phyloP scores from a whole-genome alignment of 208 protist species.

The Wallacemonas sp. region DNA sequence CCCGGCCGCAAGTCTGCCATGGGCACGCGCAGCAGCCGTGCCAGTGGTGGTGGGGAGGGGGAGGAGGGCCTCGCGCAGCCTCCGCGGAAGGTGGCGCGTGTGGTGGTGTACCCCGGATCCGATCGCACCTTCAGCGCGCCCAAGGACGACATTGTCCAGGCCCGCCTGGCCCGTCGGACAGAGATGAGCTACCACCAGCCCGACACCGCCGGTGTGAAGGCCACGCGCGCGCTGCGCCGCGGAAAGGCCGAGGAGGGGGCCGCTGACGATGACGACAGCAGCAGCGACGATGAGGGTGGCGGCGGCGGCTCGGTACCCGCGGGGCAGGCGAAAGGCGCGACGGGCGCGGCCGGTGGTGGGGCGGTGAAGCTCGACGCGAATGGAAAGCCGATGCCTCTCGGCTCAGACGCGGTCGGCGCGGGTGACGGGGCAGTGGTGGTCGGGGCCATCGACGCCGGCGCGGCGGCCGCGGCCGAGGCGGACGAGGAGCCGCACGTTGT shows the following conservation, averaged over 20 bases:
- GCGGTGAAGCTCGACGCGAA: constrained; percentile 23
- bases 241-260: constrained; percentile 19
- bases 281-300: constrained; percentile 20
- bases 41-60: neutral
- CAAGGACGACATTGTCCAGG: constrained; percentile 31
- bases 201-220: constrained; percentile 30
- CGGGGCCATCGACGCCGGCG: constrained; percentile 3
- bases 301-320: neutral
- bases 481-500: constrained; percentile 34
- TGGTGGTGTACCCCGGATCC: constrained; percentile 28
- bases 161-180: constrained; percentile 51
- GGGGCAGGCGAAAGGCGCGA: neutral
- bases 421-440: neutral
- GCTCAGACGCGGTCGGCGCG: constrained; percentile 3
- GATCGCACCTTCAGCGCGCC: neutral
- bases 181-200: constrained; percentile 82
- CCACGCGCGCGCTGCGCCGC: constrained; percentile 1
- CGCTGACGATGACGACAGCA: constrained; percentile 20
- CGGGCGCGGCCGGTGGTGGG: constrained; percentile 3
- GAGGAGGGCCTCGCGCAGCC: constrained; percentile 5
- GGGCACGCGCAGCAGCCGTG: too few species aligned
- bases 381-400: neutral
- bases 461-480: constrained; percentile 6
- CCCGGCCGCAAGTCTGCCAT: too few species aligned
- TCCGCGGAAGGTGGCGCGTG: constrained; percentile 20